These are phyloP conservation scores for Zopfochytrium polystomum DNA, from an alignment of 371 early-diverging fungal species.

Conservation along the genomic window DNA sequence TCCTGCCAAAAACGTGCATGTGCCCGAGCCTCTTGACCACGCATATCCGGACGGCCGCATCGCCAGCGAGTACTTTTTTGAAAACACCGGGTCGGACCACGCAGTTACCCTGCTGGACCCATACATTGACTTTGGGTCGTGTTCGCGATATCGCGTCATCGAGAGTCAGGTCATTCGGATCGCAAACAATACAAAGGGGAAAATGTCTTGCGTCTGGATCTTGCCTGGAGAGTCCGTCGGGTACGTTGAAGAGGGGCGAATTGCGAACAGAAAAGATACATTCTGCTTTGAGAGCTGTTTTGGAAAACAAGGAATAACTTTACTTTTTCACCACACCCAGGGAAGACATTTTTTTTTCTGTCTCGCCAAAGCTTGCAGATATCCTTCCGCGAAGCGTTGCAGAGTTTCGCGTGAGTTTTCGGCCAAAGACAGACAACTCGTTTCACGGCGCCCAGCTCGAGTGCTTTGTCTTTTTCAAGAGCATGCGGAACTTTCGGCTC, in stretches of 20 bases:
- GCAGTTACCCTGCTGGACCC: constrained; percentile 41
- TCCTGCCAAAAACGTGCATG: constrained; percentile 6
- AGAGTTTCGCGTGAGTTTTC: constrained; percentile 45
- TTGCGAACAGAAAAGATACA: no score
- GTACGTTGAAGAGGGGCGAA: no score
- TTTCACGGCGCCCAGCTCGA: constrained; percentile 50
- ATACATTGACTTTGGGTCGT: constrained; percentile 50
- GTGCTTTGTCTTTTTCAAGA: constrained; percentile 51
- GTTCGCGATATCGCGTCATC: constrained; percentile 45
- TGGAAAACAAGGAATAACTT: no score
- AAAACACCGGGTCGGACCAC: constrained; percentile 32
- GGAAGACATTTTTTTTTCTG: constrained; percentile 38
- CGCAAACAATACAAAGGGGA: constrained; percentile 48
- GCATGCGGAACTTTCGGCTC: constrained; percentile 54
- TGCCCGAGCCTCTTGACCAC: constrained; percentile 20
- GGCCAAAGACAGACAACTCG: constrained; percentile 45
- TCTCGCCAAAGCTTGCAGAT: constrained; percentile 38
- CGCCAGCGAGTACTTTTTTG: constrained; percentile 47
- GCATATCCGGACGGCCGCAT: constrained; percentile 35
- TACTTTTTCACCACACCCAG: constrained; percentile 13
- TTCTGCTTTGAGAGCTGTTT: no score
- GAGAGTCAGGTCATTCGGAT: constrained; percentile 42
- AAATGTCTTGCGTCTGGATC: constrained; percentile 51
- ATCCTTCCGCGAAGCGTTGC: constrained; percentile 35
- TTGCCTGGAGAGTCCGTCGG: constrained; percentile 32